Percentiles rank a stretch among this genome's conserved stretches.
These are phyloP conservation scores for Anethum foeniculum DNA, from an alignment of 140 eudicot genomes.

Conservation along the genomic window DNA sequence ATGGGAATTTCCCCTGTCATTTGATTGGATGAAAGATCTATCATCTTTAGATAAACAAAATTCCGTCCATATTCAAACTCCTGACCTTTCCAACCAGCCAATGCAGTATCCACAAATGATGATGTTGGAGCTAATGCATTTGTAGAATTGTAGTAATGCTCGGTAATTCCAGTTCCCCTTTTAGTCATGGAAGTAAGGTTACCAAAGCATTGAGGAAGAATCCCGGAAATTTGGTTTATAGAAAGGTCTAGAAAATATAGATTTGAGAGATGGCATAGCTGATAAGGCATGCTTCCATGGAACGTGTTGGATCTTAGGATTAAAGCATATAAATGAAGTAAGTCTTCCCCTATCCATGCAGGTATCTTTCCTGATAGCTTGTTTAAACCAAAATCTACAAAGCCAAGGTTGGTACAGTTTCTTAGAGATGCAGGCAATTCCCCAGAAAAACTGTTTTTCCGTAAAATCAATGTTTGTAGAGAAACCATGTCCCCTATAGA, in stretches of 20 bases:
- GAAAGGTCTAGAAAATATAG: slow-evolving; percentile 39
- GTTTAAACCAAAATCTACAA: slow-evolving; percentile 25
- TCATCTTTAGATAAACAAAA: background rate
- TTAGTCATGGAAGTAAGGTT: slow-evolving; percentile 29
- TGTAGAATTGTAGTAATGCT: background rate
- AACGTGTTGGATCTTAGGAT: slow-evolving; percentile 30
- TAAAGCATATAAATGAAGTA: slow-evolving; percentile 11
- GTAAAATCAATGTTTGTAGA: slow-evolving; percentile 20
- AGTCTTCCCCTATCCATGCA: slow-evolving; percentile 30
- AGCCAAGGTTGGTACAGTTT: slow-evolving; percentile 20
- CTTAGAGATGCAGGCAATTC: slow-evolving; percentile 26
- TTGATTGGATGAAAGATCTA: slow-evolving; percentile 6
- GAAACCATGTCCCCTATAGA: slow-evolving; percentile 18
- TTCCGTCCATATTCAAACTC: background rate
- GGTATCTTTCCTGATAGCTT: slow-evolving; percentile 29
- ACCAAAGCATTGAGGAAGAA: slow-evolving; percentile 32
- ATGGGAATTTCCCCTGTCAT: slow-evolving; percentile 2
- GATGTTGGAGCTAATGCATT: background rate
- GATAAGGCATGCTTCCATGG: slow-evolving; percentile 27
- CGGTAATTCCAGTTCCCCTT: background rate
- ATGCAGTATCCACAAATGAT: background rate
- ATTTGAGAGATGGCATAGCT: slow-evolving; percentile 21
- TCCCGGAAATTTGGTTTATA: slow-evolving; percentile 25
- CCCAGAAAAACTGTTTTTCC: slow-evolving; percentile 25
- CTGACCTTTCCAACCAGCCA: background rate